Base-by-base conservation (phyloP, 1,284 basidiomycete species). In the Meira miltonrushii region DNA sequence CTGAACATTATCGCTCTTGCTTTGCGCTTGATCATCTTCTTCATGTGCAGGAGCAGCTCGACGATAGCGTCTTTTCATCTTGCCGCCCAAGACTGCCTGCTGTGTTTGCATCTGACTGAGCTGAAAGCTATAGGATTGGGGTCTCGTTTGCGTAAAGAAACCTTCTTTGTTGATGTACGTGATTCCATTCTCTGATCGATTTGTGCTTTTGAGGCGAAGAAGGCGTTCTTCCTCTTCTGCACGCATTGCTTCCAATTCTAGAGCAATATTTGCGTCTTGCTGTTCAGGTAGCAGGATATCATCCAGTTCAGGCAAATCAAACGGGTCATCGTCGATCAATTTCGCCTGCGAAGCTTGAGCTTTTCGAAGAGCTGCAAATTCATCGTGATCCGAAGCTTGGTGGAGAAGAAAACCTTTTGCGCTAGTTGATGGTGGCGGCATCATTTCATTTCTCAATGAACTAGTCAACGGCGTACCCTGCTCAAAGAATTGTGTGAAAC, bases 111-210 rank as follows among this genome's bases (percentile, higher is more conserved):
- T 57, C 28, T 60, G 58, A 39, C n/a, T 57, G 15, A 54, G 38
- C 15, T 19, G 15, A 25, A 17, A 48, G 12, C 46, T 19, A 2
- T 25, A 38, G 13, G 17, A 33, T 12, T 40, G 19, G 2, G 70
- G 73, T 60, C 68, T 72, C 37, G 73, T 75, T 60, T 75, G 73
- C 1, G 73, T 75, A 40, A 72, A 74, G 54, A 74, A 75, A 7
- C 73, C 73, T 12, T 74, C 69, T 19, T 61, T 56, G 46, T 75
- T 75, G 58, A 75, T 60, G 57, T 75, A 75, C 5, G 46, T 48
- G 4, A 48, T 12, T 21, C 25, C 25, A 17, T n/a, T 23, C 25
- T 48, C 46, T 48, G 17, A n/a, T 48, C 46, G 17, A 21, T 23
- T 48, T 17, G 62, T 55, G 39, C 33, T n/a, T 55, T 17, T 43